Evolutionary conservation across 352 stramenopile species (phyloP), one percentile per base, ranked within the genome.

Genomic region (Globisporangium emineosum): DNA sequence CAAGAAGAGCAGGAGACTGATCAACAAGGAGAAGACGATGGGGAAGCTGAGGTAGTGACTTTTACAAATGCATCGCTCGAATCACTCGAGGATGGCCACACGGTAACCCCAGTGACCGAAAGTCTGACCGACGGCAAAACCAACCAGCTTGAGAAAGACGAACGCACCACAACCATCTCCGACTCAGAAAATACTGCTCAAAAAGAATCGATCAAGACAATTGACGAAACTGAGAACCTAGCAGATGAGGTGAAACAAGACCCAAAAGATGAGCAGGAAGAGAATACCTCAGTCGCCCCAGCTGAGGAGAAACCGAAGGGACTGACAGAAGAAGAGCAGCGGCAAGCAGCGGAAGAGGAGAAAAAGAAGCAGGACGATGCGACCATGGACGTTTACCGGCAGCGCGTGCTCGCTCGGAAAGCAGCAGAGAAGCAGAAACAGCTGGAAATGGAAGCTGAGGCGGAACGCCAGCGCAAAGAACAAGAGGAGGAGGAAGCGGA

Each of bases 281-380:
- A 67, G n/a, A 33, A 33, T 8, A 2, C 4, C 29, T 29, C 21
- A 17, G 12, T 9, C 3, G 23, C 19, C 4, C 3, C 9, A 10
- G n/a, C 25, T 13, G 33, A 45, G n/a, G 47, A 13, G 2, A 77
- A 73, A 50, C 61, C 62, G 0, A 43, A 57, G 25, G 75, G 82
- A 25, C 49, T 77, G 33, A 58, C 73, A 12, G 70, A 86, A 55
- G 60, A 76, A 58, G 72, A 87, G 32, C 64, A 49, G 30, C 62
- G 65, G 23, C 51, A 66, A 63, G 61, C 63, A 23, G 68, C 58
- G 0, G 78, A 88, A 65, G 78, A 86, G 27, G 75, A 77, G 4
- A 88, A 86, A 53, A 78, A 79, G 59, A 76, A 81, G 51, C 69
- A 86, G 25, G 82, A 88, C n/a, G 81, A 88, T 32, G 60, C 71